Evolutionary conservation across 768 basidiomycete species (phyloP).

Genomic region (Tylopilus sp.): DNA sequence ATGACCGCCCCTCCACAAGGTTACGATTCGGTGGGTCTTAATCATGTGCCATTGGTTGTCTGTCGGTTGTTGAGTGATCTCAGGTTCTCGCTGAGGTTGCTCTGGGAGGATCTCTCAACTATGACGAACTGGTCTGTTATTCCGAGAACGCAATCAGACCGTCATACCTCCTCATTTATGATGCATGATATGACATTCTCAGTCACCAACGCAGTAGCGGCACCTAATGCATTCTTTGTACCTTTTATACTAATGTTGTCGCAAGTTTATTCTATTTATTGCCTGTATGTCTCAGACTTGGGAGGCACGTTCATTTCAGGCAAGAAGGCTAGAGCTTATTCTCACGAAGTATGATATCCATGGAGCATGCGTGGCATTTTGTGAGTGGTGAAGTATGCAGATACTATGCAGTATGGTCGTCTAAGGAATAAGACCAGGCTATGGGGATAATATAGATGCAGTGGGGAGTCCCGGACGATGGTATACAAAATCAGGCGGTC

Average conservation of each 20-base stretch:
- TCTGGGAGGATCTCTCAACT: slow-evolving; percentile 61
- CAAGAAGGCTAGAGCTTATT: too few relatives aligned
- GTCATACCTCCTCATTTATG: slow-evolving; percentile 69
- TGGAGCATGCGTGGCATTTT: slow-evolving; percentile 14
- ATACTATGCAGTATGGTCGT: slow-evolving; percentile 25
- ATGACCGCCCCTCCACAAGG: slow-evolving; percentile 58
- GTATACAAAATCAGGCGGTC: slow-evolving; percentile 27
- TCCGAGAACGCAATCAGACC: slow-evolving; percentile 69
- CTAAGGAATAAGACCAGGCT: slow-evolving; percentile 35
- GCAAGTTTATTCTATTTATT: slow-evolving; percentile 6
- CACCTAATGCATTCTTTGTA: slow-evolving; percentile 6
- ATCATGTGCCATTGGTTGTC: not conserved
- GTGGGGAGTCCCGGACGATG: slow-evolving; percentile 10
- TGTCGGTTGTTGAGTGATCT: slow-evolving; percentile 3
- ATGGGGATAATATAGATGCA: slow-evolving; percentile 21
- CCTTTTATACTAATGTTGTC: not conserved
- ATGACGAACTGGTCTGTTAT: slow-evolving; percentile 71
- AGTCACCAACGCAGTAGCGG: not conserved
- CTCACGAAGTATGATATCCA: not conserved
- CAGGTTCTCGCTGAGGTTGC: slow-evolving; percentile 60
- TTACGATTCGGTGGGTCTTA: slow-evolving; percentile 57
- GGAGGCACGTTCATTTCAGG: not conserved
- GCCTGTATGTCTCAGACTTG: not conserved
- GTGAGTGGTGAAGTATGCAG: slow-evolving; percentile 31
- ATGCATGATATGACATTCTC: slow-evolving; percentile 33